Evolutionary conservation across 345 rosid species (phyloP).

Genomic region (Turnera subulata): DNA sequence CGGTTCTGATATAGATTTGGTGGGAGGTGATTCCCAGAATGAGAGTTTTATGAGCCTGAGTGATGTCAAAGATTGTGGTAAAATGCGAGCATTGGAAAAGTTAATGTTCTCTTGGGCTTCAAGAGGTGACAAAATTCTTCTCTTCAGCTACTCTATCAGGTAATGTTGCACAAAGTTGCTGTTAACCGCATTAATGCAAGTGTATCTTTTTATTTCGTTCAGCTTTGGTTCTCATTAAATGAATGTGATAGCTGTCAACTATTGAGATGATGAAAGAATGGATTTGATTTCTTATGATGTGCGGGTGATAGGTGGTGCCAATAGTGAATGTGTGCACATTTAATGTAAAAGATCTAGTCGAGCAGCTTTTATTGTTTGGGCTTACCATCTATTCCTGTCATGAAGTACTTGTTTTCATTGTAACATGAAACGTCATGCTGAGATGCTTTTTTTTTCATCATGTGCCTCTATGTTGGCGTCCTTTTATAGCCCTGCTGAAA

Average conservation of each 20-base stretch:
- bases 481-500: slow-evolving; percentile 15
- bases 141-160: slow-evolving; percentile 97
- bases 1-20: slow-evolving; percentile 69
- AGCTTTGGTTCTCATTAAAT: not conserved
- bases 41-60: slow-evolving; percentile 85
- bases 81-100: slow-evolving; percentile 86
- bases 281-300: too few species aligned
- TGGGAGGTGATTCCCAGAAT: slow-evolving; percentile 66
- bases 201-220: not conserved
- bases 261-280: too few species aligned
- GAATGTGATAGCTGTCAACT: not conserved
- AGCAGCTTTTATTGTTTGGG: too few species aligned
- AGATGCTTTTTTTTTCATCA: too few species aligned
- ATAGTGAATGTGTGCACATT: too few species aligned
- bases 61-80: slow-evolving; percentile 82
- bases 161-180: slow-evolving; percentile 21
- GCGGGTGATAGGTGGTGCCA: too few species aligned
- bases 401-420: not conserved
- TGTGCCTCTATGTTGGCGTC: not conserved
- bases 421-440: not conserved
- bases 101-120: slow-evolving; percentile 73
- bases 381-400: not conserved
- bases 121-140: slow-evolving; percentile 88
- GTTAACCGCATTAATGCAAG: too few species aligned
- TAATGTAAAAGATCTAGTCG: too few species aligned